These are phyloP conservation scores for Daucus carota DNA, from an alignment of 129 eudicot genomes.

Conservation along the genomic window DH1_v3.0 NC_030385.2:14388001-14388500, in stretches of 20 bases:
- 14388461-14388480: conserved; percentile 14
- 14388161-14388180: background rate
- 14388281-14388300: background rate
- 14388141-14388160: background rate
- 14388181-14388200: background rate
- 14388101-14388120: background rate
- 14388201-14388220: background rate
- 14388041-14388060: too few relatives aligned
- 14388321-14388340: background rate
- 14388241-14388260: conserved; percentile 2
- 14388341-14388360: background rate
- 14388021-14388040: background rate
- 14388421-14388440: background rate
- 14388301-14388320: background rate
- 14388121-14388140: background rate
- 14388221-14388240: background rate
- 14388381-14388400: background rate
- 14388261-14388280: background rate
- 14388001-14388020: too few relatives aligned
- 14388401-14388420: background rate
- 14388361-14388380: background rate
- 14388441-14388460: background rate
- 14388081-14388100: background rate
- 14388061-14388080: background rate
- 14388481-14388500: conserved; percentile 53